phyloP scores from a whole-genome alignment of 2,329 filamentous ascomycete species.

The Aspergillus chevalieri region DNA sequence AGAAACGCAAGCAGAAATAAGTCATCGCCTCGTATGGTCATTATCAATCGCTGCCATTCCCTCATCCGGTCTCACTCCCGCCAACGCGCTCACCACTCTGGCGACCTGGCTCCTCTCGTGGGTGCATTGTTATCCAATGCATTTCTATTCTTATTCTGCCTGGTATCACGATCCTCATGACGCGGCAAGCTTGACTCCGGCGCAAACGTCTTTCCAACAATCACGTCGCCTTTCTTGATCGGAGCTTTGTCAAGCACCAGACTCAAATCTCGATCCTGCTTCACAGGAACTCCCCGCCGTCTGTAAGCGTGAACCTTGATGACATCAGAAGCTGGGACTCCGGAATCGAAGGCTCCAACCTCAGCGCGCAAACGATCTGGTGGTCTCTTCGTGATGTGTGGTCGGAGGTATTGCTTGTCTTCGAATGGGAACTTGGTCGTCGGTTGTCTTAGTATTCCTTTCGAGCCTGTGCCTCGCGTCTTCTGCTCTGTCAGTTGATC shows the following conservation, averaged over 20 bases:
- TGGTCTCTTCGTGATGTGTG: not conserved
- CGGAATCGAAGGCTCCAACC: not conserved
- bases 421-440: constrained; percentile 6
- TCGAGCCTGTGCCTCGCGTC: not conserved
- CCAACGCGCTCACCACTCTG: not conserved
- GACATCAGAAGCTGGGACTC: constrained; percentile 1
- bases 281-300: not conserved
- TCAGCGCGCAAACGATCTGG: constrained; percentile 2
- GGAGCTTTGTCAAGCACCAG: constrained; percentile 2
- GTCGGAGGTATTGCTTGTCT: not conserved
- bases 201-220: constrained; percentile 1
- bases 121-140: not conserved
- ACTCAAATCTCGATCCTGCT: not conserved
- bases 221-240: constrained; percentile 3
- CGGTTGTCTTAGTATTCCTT: constrained; percentile 8
- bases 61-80: not conserved
- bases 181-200: not conserved
- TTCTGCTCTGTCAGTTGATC: not conserved
- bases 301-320: constrained; percentile 6
- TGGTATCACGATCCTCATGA: not conserved
- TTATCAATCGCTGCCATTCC: too few relatives aligned
- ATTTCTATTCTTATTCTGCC: not conserved
- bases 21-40: not conserved
- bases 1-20: constrained; percentile 21
- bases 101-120: not conserved